A percentile compares a stretch with the other conserved stretches of the same genome.
These are phyloP conservation scores for Fraxinus sp. DNA, from an alignment of 305 asterid species.

Conservation along the genomic window DNA sequence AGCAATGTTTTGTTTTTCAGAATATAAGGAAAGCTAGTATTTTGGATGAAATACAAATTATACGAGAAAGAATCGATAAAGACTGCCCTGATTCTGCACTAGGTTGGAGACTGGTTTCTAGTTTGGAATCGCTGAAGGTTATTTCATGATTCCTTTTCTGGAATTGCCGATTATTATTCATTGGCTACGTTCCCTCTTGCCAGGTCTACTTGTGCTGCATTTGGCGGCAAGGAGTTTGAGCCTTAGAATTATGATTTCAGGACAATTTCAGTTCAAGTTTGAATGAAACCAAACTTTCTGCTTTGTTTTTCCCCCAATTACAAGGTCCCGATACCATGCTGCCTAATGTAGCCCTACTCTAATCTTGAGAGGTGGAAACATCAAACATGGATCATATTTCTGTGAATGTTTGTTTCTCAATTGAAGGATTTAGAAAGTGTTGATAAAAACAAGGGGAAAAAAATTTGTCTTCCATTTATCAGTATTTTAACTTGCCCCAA, in stretches of 20 bases:
- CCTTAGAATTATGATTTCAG: background rate
- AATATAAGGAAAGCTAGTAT: slow-evolving; percentile 28
- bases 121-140: slow-evolving; percentile 52
- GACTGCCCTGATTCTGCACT: slow-evolving; percentile 26
- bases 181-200: background rate
- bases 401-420: background rate
- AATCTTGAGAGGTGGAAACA: background rate
- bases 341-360: background rate
- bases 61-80: slow-evolving; percentile 35
- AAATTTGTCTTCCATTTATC: background rate
- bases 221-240: background rate
- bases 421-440: background rate
- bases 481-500: background rate
- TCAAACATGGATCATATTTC: background rate
- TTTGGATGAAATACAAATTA: slow-evolving; percentile 36
- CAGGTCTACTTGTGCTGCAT: background rate
- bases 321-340: background rate
- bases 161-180: background rate
- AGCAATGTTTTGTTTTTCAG: slow-evolving; percentile 26
- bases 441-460: background rate
- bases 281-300: background rate
- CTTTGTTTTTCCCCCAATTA: background rate
- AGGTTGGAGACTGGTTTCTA: slow-evolving; percentile 37
- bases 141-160: slow-evolving; percentile 7
- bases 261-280: background rate